phyloP scores from a whole-genome alignment of 2,329 filamentous ascomycete genomes.

The Paracoccidioides lutzii region DNA sequence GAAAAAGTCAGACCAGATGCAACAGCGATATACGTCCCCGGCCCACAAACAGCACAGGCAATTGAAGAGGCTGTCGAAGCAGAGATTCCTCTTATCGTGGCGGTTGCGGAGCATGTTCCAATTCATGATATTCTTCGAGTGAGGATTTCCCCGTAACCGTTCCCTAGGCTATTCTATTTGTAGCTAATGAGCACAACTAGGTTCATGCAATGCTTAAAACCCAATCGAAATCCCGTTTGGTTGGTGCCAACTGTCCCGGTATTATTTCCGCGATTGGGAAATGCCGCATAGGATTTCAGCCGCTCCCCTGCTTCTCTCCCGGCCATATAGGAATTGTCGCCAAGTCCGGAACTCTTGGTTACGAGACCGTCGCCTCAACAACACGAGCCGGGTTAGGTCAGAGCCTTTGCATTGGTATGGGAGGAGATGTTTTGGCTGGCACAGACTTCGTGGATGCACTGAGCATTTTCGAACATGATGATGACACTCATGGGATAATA shows the following conservation, averaged over 20 bases:
- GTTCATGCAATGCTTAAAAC: constrained; percentile 58
- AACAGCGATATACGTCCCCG: constrained; percentile 67
- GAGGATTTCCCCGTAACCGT: constrained; percentile 13
- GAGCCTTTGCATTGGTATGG: constrained; percentile 64
- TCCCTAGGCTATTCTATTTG: constrained; percentile 4
- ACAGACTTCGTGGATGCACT: constrained; percentile 63
- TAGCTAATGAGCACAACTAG: constrained; percentile 20
- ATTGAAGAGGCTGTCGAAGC: constrained; percentile 72
- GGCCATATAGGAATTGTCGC: constrained; percentile 62
- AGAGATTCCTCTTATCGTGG: constrained; percentile 63
- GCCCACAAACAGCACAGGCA: constrained; percentile 56
- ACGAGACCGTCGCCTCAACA: constrained; percentile 64
- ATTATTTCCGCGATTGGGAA: constrained; percentile 61
- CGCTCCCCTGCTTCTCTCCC: constrained; percentile 55
- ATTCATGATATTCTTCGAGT: constrained; percentile 64
- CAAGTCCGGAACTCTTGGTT: constrained; percentile 70
- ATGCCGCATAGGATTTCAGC: constrained; percentile 65
- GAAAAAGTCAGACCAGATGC: constrained; percentile 60
- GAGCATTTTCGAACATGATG: constrained; percentile 51
- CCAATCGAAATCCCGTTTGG: constrained; percentile 57
- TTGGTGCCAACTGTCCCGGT: constrained; percentile 70
- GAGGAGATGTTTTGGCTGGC: constrained; percentile 60
- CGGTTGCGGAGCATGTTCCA: constrained; percentile 69
- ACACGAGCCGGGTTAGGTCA: constrained; percentile 64
- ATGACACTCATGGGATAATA: constrained; percentile 58